Evolutionary conservation across 176 grass and related monocot species (phyloP), one percentile per base, ranked within the genome.

Genomic region (Zoysia japonica): DNA sequence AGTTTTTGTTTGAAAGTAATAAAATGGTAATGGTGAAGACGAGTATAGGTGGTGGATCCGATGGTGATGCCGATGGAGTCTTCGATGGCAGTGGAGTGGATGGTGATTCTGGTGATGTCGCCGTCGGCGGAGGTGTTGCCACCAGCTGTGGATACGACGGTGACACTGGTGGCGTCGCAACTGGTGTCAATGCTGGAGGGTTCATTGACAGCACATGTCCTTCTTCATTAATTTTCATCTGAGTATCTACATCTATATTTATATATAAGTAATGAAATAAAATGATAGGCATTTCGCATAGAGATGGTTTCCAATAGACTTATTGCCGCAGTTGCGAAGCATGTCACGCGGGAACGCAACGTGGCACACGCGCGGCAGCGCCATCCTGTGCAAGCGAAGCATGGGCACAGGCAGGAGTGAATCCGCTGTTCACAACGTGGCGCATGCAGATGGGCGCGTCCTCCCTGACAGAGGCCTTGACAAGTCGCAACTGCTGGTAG

Each of bases 161-260:
- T 15, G 63, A 15, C 8, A 38, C 38, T 7, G 5, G 37, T 1
- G 61, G 61, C 11, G 10, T 0, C 61, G 61, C 1, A 0, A 36
- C 36, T 1, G 62, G 62, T 1, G 62, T 15, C 13, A 14, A 17
- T 5, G 68, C 3, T 12, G 71, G 37, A 16, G 52, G 38, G 17
- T 74, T 53, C 71, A 74, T 57, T 9, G 71, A 52, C 9, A 52
- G 71, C 71, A 74, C 71, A 74, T 36, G 52, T 0, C 71, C 71
- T 8, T 52, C 71, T 74, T 28, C 28, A 38, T 43, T 9, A 3
- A 47, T 6, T 5, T 6, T 36, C 17, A 73, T 53, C 50, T 6
- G 28, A 28, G 13, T 11, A 5, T 41, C 7, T 11, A 1, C 28
- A 3, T 4, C 6, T 65, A 16, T 12, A 40, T 42, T 15, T 42